Percentiles rank a stretch among this genome's conserved stretches.
These are phyloP conservation scores for Gynochthodes officinalis DNA, from an alignment of 257 asterid species.

Conservation along the genomic window DNA sequence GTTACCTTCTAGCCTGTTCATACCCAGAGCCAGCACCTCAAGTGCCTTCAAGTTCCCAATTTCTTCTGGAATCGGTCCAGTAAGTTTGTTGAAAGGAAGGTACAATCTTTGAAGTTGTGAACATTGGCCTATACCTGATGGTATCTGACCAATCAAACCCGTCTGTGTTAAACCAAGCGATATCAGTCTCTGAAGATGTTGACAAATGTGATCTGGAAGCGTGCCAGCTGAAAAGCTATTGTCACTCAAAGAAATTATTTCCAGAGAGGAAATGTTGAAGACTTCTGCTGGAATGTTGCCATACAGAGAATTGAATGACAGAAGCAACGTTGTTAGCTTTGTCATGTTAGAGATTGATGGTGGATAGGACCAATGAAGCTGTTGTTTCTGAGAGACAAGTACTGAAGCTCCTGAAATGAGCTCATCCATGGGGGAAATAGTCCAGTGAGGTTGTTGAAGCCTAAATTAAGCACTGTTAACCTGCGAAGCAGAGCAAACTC, in stretches of 20 bases:
- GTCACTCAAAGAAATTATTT: not conserved
- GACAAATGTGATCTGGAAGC: not conserved
- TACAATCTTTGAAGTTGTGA: slow-evolving; percentile 3
- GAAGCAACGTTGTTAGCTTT: not conserved
- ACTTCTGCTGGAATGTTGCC: not conserved
- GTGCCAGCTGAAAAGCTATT: not conserved
- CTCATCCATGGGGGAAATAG: not conserved
- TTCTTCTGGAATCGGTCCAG: slow-evolving; percentile 19
- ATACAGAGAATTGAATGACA: not conserved
- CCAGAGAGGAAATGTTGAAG: slow-evolving; percentile 22
- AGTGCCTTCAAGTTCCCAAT: slow-evolving; percentile 23
- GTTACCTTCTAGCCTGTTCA: not conserved
- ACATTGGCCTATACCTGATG: slow-evolving; percentile 5
- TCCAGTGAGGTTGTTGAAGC: not conserved
- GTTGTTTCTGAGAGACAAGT: not conserved
- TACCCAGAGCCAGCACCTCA: slow-evolving; percentile 8
- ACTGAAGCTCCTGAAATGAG: not conserved
- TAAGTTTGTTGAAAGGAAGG: slow-evolving; percentile 11
- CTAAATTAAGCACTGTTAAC: not conserved
- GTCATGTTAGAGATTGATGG: slow-evolving; percentile 1
- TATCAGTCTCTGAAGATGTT: not conserved
- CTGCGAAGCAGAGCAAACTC: not conserved
- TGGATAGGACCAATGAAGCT: not conserved
- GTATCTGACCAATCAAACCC: slow-evolving; percentile 10
- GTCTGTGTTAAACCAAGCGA: not conserved